A percentile compares a stretch with the other conserved stretches of the same genome.
These are phyloP conservation scores for Tetradesmus lagerheimii DNA, from an alignment of 139 green algal species.

Conservation along the genomic window DNA sequence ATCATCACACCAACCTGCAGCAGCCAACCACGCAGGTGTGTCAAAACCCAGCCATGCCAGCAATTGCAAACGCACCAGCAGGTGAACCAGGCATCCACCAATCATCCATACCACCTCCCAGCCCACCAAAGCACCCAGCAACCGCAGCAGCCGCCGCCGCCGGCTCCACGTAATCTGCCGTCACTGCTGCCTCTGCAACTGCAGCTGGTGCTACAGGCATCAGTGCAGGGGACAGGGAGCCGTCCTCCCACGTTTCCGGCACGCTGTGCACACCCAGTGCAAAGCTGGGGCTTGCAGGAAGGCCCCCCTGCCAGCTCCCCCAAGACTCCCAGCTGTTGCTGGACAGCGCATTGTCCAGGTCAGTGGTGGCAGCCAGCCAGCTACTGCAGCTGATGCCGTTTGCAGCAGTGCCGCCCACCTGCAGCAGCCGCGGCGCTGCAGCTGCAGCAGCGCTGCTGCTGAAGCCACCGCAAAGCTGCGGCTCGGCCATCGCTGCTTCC, in stretches of 20 bases:
- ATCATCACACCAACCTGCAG: no score
- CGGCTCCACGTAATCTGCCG: neutral
- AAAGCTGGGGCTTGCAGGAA: constrained; percentile 9
- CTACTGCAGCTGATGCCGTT: constrained; percentile 8
- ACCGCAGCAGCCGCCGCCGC: neutral
- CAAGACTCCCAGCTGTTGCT: constrained; percentile 25
- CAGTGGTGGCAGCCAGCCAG: constrained; percentile 11
- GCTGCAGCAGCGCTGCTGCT: neutral
- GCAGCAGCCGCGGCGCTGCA: neutral
- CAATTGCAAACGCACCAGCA: constrained; percentile 12
- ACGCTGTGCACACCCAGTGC: neutral
- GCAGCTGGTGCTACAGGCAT: constrained; percentile 4
- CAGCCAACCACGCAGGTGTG: no score
- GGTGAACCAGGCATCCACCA: constrained; percentile 30
- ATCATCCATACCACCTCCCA: neutral
- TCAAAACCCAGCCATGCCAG: constrained; percentile 13
- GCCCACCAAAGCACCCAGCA: neutral
- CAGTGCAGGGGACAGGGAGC: constrained; percentile 23
- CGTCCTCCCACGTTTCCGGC: neutral
- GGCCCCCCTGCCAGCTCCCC: neutral
- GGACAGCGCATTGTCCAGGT: constrained; percentile 10
- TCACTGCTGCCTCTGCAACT: neutral
- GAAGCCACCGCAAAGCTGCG: neutral
- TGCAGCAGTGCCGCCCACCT: neutral
- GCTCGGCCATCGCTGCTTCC: neutral